Evolutionary conservation across 441 rosid genomes (phyloP), one percentile per base, ranked within the genome.

Genomic region (Pelargonium fulgidum): DNA sequence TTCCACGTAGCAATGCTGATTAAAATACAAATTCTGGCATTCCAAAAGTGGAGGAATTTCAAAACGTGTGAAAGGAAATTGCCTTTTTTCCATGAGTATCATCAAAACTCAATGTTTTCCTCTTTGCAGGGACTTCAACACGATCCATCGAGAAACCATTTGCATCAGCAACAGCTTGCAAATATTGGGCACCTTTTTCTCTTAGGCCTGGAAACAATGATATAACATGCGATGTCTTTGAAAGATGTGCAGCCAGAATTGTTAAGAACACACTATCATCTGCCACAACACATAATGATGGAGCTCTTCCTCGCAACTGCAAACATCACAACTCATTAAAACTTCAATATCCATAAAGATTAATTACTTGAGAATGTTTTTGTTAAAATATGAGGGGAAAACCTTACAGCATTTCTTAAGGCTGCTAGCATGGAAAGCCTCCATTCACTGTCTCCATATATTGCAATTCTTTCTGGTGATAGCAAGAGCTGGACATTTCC

Each of bases 261-360:
- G 97, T 78, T 70, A 83, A 69, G 67, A 89, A 89, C 61, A 90
- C 68, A 81, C 97, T 92, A 76, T 94, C 98, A 83, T 94, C 99
- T 66, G 83, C 85, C 72, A 92, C 82, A 48, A 94, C 65, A 24
- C 96, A 94, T 24, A 86, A 75, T 61, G 88, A 80, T 24, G 78
- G 77, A 66, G 69, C 79, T 84, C 82, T 87, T 78, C 75, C 83
- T 80, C 80, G 86, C 84, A 94, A 76, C 99, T 92, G 89, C 69
- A 82, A 78, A 33, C 12, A 26, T 44, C 52, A 16, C 13, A 61
- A 70, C 3, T 66, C 26, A 16, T 41, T 44, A 58, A 58, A 2
- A 58, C 62, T 58, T 16, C 24, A 20, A 54, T 10, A 22, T 22
- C 11, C 7, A 14, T 14, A 62, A 13, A 7, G 11, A 26, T 1